phyloP scores from a whole-genome alignment of 2,329 filamentous ascomycete genomes.

The Colletotrichum coccodes region DNA sequence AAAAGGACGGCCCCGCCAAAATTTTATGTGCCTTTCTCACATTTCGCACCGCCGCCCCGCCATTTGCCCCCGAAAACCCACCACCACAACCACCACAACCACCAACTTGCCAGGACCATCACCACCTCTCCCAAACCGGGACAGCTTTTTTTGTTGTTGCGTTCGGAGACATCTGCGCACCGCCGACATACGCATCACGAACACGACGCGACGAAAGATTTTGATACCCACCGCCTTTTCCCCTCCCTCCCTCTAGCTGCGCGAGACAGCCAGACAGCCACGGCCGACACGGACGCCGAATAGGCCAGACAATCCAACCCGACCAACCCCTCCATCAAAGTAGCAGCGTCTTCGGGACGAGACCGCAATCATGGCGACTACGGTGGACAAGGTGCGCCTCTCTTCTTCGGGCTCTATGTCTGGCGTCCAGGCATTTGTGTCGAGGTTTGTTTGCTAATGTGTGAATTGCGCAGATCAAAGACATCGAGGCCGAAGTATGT shows the following conservation, averaged over 20 bases:
- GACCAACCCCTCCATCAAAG: background rate
- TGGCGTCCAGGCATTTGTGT: no score
- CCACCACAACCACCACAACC: conserved; percentile 11
- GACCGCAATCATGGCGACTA: conserved; percentile 84
- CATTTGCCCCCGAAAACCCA: conserved; percentile 28
- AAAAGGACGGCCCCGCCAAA: conserved; percentile 38
- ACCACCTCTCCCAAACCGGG: background rate
- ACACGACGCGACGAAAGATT: background rate
- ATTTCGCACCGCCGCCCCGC: conserved; percentile 22
- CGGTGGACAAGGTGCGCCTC: conserved; percentile 87
- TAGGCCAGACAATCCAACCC: background rate
- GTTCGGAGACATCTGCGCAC: background rate
- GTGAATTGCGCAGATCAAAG: conserved; percentile 78
- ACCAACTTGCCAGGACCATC: conserved; percentile 1
- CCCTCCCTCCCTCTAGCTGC: background rate
- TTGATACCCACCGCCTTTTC: conserved; percentile 7
- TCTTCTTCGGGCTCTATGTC: background rate
- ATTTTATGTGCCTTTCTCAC: conserved; percentile 46
- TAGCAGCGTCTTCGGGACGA: conserved; percentile 21
- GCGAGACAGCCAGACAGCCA: background rate
- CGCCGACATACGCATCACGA: background rate
- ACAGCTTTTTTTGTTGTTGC: background rate
- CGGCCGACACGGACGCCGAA: background rate
- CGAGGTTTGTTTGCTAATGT: conserved; percentile 49
- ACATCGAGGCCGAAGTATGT: conserved; percentile 92